Percentiles rank a stretch among this genome's conserved stretches.
Evolutionary conservation across 371 early-diverging fungal species (phyloP).

Genomic region (Syncephalastrum monosporum): DNA sequence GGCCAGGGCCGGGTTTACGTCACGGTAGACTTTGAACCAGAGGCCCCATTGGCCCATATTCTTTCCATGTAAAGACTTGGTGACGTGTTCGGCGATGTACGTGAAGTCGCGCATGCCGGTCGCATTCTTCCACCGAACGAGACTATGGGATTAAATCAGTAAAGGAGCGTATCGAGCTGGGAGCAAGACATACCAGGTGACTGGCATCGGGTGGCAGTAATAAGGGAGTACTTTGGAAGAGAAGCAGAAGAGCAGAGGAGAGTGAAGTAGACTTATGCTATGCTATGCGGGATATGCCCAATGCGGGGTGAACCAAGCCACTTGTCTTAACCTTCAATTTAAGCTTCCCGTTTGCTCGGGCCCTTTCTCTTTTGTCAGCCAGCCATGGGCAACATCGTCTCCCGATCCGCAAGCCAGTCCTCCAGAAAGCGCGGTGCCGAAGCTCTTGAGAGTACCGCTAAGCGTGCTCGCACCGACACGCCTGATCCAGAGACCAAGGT

Average conservation of each 20-base stretch:
- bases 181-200: background rate
- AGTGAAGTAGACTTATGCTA: too few relatives aligned
- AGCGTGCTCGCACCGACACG: conserved; percentile 14
- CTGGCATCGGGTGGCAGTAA: background rate
- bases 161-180: background rate
- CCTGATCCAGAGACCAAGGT: conserved; percentile 62
- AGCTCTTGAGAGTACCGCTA: conserved; percentile 6
- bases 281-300: too few relatives aligned
- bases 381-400: conserved; percentile 10
- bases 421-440: background rate
- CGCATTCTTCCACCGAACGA: conserved; percentile 56
- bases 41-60: conserved; percentile 50
- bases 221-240: too few relatives aligned
- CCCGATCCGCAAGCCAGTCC: background rate
- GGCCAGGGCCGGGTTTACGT: conserved; percentile 23
- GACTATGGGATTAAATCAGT: conserved; percentile 13
- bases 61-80: conserved; percentile 48
- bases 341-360: background rate
- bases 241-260: too few relatives aligned
- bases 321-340: background rate
- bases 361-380: background rate
- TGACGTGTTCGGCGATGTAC: conserved; percentile 46
- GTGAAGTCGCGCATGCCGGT: conserved; percentile 53
- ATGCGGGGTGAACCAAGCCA: conserved; percentile 1
- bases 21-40: conserved; percentile 47